phyloP scores from a whole-genome alignment of 331 rosid species.

The Phaseolus coccineus region DNA sequence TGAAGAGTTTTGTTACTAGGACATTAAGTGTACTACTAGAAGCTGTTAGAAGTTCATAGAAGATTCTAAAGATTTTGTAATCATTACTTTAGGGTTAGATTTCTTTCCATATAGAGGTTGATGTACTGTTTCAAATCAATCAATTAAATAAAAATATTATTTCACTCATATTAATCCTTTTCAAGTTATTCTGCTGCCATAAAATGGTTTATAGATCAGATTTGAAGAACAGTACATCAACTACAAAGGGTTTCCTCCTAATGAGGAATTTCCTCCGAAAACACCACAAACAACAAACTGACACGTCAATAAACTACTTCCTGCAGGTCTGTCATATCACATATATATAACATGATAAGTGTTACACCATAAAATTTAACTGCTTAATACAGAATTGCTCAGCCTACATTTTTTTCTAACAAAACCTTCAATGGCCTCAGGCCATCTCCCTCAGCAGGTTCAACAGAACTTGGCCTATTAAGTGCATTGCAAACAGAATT shows the following conservation, averaged over 20 bases:
- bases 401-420: background rate
- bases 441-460: background rate
- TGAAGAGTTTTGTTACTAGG: too few relatives aligned
- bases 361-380: background rate
- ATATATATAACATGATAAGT: background rate
- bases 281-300: background rate
- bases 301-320: background rate
- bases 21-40: too few relatives aligned
- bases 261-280: background rate
- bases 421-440: slow-evolving; percentile 3
- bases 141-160: too few relatives aligned
- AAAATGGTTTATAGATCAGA: slow-evolving; percentile 6
- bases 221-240: background rate
- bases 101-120: too few relatives aligned
- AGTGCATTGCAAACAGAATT: slow-evolving; percentile 26
- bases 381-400: background rate
- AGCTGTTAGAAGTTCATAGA: too few relatives aligned
- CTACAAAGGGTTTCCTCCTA: background rate
- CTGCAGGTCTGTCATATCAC: slow-evolving; percentile 14
- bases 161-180: too few relatives aligned
- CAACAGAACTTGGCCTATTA: background rate
- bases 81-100: too few relatives aligned
- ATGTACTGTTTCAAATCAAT: too few relatives aligned
- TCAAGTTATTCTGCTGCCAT: background rate
- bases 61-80: too few relatives aligned